Percentiles rank a stretch among this genome's conserved stretches.
phyloP scores from a whole-genome alignment of 75 land plant species.

The Picea glauca region DNA sequence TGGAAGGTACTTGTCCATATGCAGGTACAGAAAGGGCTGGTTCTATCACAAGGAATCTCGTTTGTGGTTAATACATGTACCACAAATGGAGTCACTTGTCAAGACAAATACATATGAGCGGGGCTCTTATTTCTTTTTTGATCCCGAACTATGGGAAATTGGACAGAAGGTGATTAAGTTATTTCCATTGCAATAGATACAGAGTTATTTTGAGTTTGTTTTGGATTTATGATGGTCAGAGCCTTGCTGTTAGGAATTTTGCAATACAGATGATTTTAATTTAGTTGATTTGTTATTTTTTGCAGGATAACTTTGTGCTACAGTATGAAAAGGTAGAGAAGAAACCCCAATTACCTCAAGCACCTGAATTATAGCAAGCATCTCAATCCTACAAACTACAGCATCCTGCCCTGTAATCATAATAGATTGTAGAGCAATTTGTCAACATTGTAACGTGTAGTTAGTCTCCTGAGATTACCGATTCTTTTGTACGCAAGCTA shows the following conservation, averaged over 20 bases:
- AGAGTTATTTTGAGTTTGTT: neutral
- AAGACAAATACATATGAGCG: conserved; percentile 40
- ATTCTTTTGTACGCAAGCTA: conserved; percentile 14
- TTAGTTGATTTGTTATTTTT: neutral
- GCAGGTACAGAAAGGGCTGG: conserved; percentile 44
- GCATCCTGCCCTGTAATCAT: conserved; percentile 13
- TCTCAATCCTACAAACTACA: neutral
- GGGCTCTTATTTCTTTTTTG: conserved; percentile 41
- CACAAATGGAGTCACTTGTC: conserved; percentile 35
- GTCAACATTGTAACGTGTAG: conserved; percentile 13
- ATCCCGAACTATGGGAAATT: conserved; percentile 45
- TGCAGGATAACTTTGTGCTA: conserved; percentile 49
- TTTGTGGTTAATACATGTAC: conserved; percentile 31
- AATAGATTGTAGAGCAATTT: conserved; percentile 12
- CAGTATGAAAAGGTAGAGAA: conserved; percentile 44
- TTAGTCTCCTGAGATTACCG: conserved; percentile 1
- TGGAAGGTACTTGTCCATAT: neutral
- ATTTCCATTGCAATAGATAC: neutral
- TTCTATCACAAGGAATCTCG: conserved; percentile 42
- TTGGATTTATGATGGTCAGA: neutral
- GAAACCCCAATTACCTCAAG: conserved; percentile 32
- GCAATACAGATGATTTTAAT: neutral
- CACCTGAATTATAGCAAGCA: conserved; percentile 4
- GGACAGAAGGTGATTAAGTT: conserved; percentile 27
- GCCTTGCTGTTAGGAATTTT: too few relatives aligned